phyloP scores from a whole-genome alignment of 768 basidiomycete species.

The Trametes cingulata region DNA sequence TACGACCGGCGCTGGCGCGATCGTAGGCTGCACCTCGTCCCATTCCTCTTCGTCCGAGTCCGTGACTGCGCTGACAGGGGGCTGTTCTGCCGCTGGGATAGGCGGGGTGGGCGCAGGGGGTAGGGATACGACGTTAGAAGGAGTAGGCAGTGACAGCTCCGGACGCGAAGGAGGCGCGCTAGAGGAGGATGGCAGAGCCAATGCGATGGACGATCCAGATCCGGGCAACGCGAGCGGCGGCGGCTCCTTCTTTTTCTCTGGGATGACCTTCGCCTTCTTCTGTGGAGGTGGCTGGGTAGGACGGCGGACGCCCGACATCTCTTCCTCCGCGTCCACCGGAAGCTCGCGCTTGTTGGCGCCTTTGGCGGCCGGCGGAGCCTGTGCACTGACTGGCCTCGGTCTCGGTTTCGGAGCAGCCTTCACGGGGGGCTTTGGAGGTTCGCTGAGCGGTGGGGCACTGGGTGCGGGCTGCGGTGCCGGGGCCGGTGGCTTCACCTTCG shows the following conservation, averaged over 20 bases:
- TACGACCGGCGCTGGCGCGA: constrained; percentile 5
- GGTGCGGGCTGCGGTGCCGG: constrained; percentile 10
- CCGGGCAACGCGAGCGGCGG: constrained; percentile 24
- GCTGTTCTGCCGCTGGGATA: constrained; percentile 3
- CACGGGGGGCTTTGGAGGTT: background rate
- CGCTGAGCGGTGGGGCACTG: background rate
- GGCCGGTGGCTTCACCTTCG: constrained; percentile 8
- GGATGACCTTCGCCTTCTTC: constrained; percentile 17
- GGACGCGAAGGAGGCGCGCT: constrained; percentile 2
- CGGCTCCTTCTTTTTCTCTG: constrained; percentile 15
- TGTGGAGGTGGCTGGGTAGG: constrained; percentile 13
- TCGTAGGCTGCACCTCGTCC: constrained; percentile 26
- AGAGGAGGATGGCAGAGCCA: constrained; percentile 4
- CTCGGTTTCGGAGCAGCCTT: background rate
- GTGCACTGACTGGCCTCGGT: background rate
- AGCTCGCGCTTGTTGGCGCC: constrained; percentile 23
- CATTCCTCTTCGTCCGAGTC: constrained; percentile 31
- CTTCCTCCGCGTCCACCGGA: constrained; percentile 16
- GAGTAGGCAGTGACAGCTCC: constrained; percentile 20
- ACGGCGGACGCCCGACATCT: constrained; percentile 8
- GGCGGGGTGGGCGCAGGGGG: constrained; percentile 1
- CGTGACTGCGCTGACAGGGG: constrained; percentile 2
- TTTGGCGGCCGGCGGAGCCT: background rate
- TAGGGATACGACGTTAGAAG: constrained; percentile 4
- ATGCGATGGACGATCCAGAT: constrained; percentile 5